phyloP scores from a whole-genome alignment of 441 rosid species.

The Gossypium trilobum region DNA sequence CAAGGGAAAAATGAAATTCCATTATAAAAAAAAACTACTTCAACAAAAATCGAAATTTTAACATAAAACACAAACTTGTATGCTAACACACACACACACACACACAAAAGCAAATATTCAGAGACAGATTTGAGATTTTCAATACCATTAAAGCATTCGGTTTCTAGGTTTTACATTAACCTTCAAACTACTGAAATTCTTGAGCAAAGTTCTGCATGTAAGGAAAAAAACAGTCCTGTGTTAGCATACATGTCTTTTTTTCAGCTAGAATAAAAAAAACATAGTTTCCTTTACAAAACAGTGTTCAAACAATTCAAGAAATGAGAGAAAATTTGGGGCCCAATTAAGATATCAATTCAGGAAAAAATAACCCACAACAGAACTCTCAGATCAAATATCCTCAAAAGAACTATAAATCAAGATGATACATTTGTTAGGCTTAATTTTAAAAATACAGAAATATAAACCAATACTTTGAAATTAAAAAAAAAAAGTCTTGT shows the following conservation, averaged over 20 bases:
- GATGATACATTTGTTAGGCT: too few relatives aligned
- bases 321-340: not conserved
- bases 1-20: not conserved
- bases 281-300: not conserved
- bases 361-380: too few relatives aligned
- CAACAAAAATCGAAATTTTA: not conserved
- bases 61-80: not conserved
- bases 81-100: not conserved
- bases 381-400: too few relatives aligned
- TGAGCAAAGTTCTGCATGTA: constrained; percentile 55
- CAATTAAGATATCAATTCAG: not conserved
- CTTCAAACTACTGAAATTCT: constrained; percentile 71
- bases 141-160: constrained; percentile 54
- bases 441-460: too few relatives aligned
- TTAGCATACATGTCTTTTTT: constrained; percentile 85
- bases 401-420: too few relatives aligned
- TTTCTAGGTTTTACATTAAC: constrained; percentile 54
- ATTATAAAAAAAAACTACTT: not conserved
- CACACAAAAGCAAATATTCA: not conserved
- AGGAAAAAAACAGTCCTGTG: constrained; percentile 58
- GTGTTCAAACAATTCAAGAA: constrained; percentile 4
- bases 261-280: not conserved
- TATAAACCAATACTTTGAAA: too few relatives aligned
- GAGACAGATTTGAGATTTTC: not conserved
- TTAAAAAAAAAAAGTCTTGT: too few relatives aligned